phyloP scores from a whole-genome alignment of 2,329 filamentous ascomycete genomes.

The Teratosphaeria pseudoeucalypti region DNA sequence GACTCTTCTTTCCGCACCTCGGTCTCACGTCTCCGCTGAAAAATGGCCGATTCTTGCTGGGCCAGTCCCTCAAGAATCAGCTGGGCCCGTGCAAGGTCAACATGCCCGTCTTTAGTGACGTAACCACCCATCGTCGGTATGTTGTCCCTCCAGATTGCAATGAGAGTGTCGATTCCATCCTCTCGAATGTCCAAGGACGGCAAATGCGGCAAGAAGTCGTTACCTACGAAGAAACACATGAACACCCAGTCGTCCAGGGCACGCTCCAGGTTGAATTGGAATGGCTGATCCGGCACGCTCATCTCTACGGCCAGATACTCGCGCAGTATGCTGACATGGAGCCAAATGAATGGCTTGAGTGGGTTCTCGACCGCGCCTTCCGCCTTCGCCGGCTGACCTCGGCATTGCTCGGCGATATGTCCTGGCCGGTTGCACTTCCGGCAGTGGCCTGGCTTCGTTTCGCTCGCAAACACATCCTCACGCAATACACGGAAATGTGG shows the following conservation, averaged over 20 bases:
- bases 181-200: conserved; percentile 96
- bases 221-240: conserved; percentile 97
- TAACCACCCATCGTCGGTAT: conserved; percentile 88
- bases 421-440: conserved; percentile 85
- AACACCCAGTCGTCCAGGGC: conserved; percentile 98
- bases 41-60: conserved; percentile 88
- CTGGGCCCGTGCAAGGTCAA: conserved; percentile 78
- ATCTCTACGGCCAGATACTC: conserved; percentile 92
- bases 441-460: conserved; percentile 70
- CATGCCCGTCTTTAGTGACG: conserved; percentile 86
- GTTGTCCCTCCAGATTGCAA: conserved; percentile 94
- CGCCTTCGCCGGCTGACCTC: conserved; percentile 68
- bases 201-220: conserved; percentile 94
- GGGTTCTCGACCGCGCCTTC: conserved; percentile 69
- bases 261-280: conserved; percentile 85
- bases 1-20: conserved; percentile 76
- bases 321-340: conserved; percentile 81
- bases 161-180: conserved; percentile 91
- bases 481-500: conserved; percentile 92
- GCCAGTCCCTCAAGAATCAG: conserved; percentile 79
- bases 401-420: conserved; percentile 79
- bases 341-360: conserved; percentile 94
- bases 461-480: conserved; percentile 92
- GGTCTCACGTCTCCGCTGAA: conserved; percentile 72
- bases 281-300: conserved; percentile 68